These are phyloP conservation scores for Starmerella gropengiesseri DNA, from an alignment of 805 yeast genomes.

Conservation along the genomic window DNA sequence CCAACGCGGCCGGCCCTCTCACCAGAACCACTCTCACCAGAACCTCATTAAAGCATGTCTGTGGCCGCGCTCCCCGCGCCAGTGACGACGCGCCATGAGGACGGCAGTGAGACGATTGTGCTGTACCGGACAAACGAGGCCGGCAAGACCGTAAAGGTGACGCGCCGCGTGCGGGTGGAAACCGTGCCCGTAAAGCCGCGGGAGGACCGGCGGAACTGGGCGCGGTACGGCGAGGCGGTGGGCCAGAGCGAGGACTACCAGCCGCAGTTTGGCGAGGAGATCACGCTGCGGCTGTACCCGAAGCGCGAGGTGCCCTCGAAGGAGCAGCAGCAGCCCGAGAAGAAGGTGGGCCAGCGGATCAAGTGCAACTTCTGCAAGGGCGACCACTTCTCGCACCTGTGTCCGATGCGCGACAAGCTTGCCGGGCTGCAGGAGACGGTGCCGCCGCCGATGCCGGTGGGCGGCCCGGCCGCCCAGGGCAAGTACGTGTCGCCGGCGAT, in stretches of 20 bases:
- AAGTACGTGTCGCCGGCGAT: constrained; percentile 56
- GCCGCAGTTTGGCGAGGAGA: constrained; percentile 14
- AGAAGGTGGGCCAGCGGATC: constrained; percentile 34
- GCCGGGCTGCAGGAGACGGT: constrained; percentile 10
- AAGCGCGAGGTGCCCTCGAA: constrained; percentile 28
- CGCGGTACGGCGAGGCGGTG: constrained; percentile 53
- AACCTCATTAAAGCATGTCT: constrained; percentile 6
- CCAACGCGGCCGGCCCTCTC: not conserved
- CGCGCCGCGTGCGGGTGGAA: constrained; percentile 72
- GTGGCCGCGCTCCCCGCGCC: constrained; percentile 15
- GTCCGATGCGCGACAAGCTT: constrained; percentile 83
- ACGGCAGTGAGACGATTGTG: constrained; percentile 63
- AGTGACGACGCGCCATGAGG: constrained; percentile 8
- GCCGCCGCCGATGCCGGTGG: constrained; percentile 1
- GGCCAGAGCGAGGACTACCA: constrained; percentile 41
- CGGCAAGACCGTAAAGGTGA: constrained; percentile 76
- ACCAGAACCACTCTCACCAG: not conserved
- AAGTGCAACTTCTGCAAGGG: constrained; percentile 90
- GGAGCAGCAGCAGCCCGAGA: constrained; percentile 40
- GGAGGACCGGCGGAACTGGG: constrained; percentile 84
- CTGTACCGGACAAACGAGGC: constrained; percentile 55
- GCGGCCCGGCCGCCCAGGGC: constrained; percentile 24
- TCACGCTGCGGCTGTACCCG: constrained; percentile 16
- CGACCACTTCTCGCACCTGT: constrained; percentile 82
- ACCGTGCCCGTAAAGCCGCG: constrained; percentile 72